Base-by-base conservation (phyloP, 2,329 filamentous ascomycete genomes). In the Colletotrichum sp. region DNA sequence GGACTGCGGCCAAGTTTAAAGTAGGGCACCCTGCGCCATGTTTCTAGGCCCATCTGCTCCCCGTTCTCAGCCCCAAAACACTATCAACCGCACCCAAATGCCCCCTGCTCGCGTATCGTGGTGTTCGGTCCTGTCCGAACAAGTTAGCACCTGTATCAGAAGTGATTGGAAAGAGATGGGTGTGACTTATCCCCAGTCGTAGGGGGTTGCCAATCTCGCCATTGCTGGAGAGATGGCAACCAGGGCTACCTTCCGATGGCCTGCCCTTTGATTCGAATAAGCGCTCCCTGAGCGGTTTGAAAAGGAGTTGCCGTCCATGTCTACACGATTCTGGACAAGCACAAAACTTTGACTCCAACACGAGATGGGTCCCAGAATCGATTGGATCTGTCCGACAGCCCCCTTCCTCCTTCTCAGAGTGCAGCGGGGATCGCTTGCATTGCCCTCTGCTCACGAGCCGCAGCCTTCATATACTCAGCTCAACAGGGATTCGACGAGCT, bases 311-410 rank as follows among this genome's bases (percentile, higher is more conserved):
- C 63, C 67, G 26, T 52, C n/a, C 60, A 66, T 43, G n/a, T 34
- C 58, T 8, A 81, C 74, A 78, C 78, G 83, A 82, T 81, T 79
- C 87, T 90, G 88, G 95, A 96, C 94, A 96, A 96, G 95, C 91
- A 90, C 95, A 88, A 95, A 93, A 89, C 95, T 96, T 95, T 98
- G 95, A 98, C 93, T 88, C 94, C 94, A 95, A 96, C 94, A 91
- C 93, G 84, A 92, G 94, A 95, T 95, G 95, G 94, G 94, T 95
- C 95, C 95, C 90, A 86, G 85, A 80, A 81, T 82, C 80, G 83
- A 81, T 80, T 78, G 63, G 65, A 65, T 32, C 5, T 65, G 34
- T 52, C 36, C 58, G 57, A 43, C 69, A 13, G 26, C 13, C 48
- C 64, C 26, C 6, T 8, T 15, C 71, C 70, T 66, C 52, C 71